Evolutionary conservation across 164 flowering plant genomes (phyloP).

Genomic region (Tetrastigma voinierianum): DNA sequence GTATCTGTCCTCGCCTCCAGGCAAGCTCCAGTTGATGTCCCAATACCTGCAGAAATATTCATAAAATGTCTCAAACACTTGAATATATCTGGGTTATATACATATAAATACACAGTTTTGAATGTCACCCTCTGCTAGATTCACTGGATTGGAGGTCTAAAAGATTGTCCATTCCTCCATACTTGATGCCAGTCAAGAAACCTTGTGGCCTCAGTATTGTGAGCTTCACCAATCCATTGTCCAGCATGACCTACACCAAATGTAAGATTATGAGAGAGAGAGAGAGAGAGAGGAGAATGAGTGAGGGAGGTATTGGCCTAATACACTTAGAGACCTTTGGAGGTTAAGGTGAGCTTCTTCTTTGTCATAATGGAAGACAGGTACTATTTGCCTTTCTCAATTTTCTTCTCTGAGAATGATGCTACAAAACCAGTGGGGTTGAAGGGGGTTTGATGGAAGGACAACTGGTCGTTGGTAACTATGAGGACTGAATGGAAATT

Average conservation of each 20-base stretch:
- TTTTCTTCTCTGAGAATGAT: background rate
- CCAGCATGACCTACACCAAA: slow-evolving; percentile 35
- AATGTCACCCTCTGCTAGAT: slow-evolving; percentile 43
- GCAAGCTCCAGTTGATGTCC: slow-evolving; percentile 56
- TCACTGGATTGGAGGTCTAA: slow-evolving; percentile 33
- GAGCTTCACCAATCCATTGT: slow-evolving; percentile 44
- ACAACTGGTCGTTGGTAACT: slow-evolving; percentile 7
- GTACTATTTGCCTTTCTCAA: background rate
- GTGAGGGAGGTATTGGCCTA: slow-evolving; percentile 2
- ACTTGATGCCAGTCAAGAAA: slow-evolving; percentile 40
- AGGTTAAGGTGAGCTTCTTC: slow-evolving; percentile 23
- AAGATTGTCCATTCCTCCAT: slow-evolving; percentile 50
- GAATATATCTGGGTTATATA: too few relatives aligned
- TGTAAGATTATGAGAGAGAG: background rate
- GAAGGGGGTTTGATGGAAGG: too few relatives aligned
- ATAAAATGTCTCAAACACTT: background rate
- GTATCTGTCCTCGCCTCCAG: slow-evolving; percentile 44
- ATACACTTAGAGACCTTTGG: slow-evolving; percentile 29
- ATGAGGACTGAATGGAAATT: background rate
- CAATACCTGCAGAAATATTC: slow-evolving; percentile 46
- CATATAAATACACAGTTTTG: background rate
- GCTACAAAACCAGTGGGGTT: too few relatives aligned
- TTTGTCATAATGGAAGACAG: slow-evolving; percentile 18
- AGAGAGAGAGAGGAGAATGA: slow-evolving; percentile 1
- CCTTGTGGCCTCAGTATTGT: slow-evolving; percentile 49